Evolutionary conservation across 805 yeast species (phyloP).

Genomic region (Candida dendrica): DNA sequence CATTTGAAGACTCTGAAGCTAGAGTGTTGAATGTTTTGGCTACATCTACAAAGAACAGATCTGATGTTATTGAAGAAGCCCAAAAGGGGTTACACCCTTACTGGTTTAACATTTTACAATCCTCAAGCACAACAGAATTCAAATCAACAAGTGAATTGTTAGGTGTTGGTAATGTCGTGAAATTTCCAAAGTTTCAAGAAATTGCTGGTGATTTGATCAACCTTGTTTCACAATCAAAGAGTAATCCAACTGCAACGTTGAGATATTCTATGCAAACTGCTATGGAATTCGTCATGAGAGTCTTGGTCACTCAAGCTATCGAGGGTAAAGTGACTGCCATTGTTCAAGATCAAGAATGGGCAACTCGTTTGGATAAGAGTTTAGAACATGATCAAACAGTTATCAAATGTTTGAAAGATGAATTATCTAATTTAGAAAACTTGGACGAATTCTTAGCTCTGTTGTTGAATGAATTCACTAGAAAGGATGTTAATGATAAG

Average conservation of each 20-base stretch:
- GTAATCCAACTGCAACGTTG: constrained; percentile 21
- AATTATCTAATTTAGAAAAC: constrained; percentile 14
- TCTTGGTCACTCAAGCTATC: constrained; percentile 60
- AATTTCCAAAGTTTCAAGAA: constrained; percentile 49
- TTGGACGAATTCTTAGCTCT: constrained; percentile 23
- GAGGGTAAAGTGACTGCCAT: constrained; percentile 46
- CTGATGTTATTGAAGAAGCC: constrained; percentile 79
- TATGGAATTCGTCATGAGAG: constrained; percentile 46
- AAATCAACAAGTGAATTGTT: constrained; percentile 37
- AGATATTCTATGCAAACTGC: constrained; percentile 32
- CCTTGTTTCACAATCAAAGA: constrained; percentile 18
- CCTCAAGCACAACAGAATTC: constrained; percentile 37
- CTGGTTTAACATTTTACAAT: constrained; percentile 54
- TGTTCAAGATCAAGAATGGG: constrained; percentile 70
- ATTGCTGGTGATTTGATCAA: constrained; percentile 26
- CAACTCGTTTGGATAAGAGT: constrained; percentile 59
- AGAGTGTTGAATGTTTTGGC: constrained; percentile 65
- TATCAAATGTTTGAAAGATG: constrained; percentile 19
- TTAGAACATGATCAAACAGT: constrained; percentile 54
- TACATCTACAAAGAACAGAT: constrained; percentile 44
- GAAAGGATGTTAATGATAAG: constrained; percentile 11
- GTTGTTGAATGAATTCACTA: constrained; percentile 29
- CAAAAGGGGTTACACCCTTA: constrained; percentile 74
- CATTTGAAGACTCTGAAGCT: constrained; percentile 62
- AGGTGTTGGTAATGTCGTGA: constrained; percentile 28